Evolutionary conservation across 495 filamentous ascomycete species (phyloP).

Genomic region (Astrothelium macrocarpum): DNA sequence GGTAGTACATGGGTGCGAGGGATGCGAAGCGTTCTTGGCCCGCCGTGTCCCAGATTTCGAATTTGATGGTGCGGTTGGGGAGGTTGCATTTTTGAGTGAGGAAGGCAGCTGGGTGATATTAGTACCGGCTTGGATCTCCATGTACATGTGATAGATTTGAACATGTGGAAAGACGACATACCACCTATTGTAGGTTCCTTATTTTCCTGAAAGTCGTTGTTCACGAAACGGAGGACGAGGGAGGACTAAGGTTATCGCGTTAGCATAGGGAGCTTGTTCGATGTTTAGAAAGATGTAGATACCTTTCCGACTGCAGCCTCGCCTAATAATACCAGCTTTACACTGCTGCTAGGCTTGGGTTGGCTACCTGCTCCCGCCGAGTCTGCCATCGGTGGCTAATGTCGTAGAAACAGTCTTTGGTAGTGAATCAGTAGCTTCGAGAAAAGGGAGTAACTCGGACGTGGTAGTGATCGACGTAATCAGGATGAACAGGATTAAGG

Average conservation of each 20-base stretch:
- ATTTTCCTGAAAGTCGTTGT: conserved; percentile 99
- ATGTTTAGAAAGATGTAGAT: conserved; percentile 20
- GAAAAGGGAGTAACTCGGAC: too few relatives aligned
- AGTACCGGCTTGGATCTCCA: background rate
- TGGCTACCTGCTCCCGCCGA: conserved; percentile 41
- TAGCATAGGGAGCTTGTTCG: conserved; percentile 1
- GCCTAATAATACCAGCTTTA: conserved; percentile 94
- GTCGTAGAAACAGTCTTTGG: too few relatives aligned
- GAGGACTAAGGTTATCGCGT: conserved; percentile 58
- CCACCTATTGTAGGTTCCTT: conserved; percentile 99
- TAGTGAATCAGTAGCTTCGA: too few relatives aligned
- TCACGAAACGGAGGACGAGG: conserved; percentile 94
- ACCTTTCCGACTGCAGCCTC: conserved; percentile 99
- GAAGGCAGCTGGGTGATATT: conserved; percentile 64
- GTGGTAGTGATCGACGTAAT: too few relatives aligned
- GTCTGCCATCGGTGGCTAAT: conserved; percentile 27
- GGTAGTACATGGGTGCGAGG: conserved; percentile 98
- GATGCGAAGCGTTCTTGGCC: conserved; percentile 97
- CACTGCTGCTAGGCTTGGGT: conserved; percentile 95
- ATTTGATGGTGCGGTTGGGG: conserved; percentile 94
- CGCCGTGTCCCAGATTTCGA: conserved; percentile 99
- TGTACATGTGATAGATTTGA: background rate
- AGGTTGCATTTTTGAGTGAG: conserved; percentile 97
- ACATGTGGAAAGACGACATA: conserved; percentile 38
- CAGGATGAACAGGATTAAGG: background rate